Base-by-base conservation (phyloP, 345 rosid genomes). In the Eucalyptus urophylla region DNA sequence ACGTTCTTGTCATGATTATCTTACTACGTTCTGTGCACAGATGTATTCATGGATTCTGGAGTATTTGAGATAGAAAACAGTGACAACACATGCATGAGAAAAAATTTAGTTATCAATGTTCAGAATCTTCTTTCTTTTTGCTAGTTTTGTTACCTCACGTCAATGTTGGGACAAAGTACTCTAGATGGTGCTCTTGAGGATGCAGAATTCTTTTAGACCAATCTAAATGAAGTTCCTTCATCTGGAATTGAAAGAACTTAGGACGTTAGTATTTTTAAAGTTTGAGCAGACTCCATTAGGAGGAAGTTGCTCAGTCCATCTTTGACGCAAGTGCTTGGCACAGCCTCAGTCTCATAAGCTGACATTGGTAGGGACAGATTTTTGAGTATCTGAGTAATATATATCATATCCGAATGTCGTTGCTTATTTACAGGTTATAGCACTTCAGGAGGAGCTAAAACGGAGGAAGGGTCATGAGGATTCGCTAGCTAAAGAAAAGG, bases 391-490 rank as follows among this genome's bases (percentile, higher is more conserved):
- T 45, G 27, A 29, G 10, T 87, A 44, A 87, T 62, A 40, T 6
- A 54, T 27, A 45, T n/a, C 4, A 8, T 43, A 53, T 37, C 25
- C 31, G 8, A 86, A 53, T 2, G 2, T 86, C 17, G 4, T 86
- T 33, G 69, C 27, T 21, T 37, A 22, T 16, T 25, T 45, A 43
- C 91, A 96, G 98, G 96, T 90, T 83, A 95, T 92, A 90, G 95
- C 94, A 90, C 93, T 92, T 19, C 97, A 95, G 53, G 97, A 95
- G 91, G 96, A 95, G 94, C 87, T 93, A 80, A 97, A 92, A 90
- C 94, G 87, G 87, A 94, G 97, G 93, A 96, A 94, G 91, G 94
- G 93, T 85, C 91, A 92, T 10, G 96, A 97, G 91, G 93, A 90
- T 87, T 93, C 93, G 65, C 91, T 97, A 47, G 91, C 87, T 50